Conservation (phyloP, 768 basidiomycete genomes). For the Hericium alpestre region DNA sequence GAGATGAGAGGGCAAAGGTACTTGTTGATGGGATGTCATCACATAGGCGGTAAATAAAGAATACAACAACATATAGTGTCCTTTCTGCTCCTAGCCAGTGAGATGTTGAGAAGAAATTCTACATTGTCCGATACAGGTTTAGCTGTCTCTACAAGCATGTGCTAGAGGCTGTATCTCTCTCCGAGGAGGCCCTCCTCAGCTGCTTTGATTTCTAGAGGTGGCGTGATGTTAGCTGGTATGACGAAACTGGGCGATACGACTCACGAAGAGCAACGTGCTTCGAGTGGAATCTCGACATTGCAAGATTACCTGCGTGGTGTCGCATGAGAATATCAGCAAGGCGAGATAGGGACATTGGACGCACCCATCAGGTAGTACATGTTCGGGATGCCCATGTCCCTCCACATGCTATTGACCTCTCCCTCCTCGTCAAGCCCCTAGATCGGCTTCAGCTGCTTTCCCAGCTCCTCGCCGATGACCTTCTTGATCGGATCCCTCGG, state of each 20-base stretch:
- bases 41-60: background rate
- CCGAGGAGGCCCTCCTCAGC: background rate
- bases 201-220: background rate
- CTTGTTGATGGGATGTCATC: background rate
- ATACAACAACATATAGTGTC: background rate
- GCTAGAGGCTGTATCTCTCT: slow-evolving; percentile 1
- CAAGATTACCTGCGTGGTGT: slow-evolving; percentile 38
- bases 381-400: slow-evolving; percentile 40
- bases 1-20: background rate
- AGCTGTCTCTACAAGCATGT: too few species aligned
- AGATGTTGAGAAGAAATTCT: too few species aligned
- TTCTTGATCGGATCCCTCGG: slow-evolving; percentile 26
- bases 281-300: slow-evolving; percentile 55
- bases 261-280: slow-evolving; percentile 55
- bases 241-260: slow-evolving; percentile 18
- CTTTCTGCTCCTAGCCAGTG: background rate
- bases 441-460: slow-evolving; percentile 36
- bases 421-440: slow-evolving; percentile 63
- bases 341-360: background rate
- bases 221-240: background rate
- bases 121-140: background rate
- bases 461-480: slow-evolving; percentile 38
- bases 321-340: background rate
- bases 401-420: slow-evolving; percentile 41
- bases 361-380: slow-evolving; percentile 54